These are phyloP conservation scores for Dictyostelium citrinum DNA, from an alignment of 78 protist species.

Conservation along the genomic window DNA sequence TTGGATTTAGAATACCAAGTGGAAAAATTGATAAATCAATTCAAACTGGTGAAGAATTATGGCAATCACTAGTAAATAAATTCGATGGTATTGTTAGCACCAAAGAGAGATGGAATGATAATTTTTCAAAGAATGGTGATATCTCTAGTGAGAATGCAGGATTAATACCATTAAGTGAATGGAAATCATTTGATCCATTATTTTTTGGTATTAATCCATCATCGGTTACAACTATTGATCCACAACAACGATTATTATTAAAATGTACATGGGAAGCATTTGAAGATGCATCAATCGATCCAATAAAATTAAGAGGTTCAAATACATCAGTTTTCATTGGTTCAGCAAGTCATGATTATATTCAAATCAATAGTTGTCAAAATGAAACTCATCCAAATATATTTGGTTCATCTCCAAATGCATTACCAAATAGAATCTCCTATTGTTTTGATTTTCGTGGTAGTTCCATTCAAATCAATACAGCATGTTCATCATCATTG, in stretches of 20 bases:
- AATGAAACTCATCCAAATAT: too few relatives aligned
- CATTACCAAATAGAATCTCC: not conserved
- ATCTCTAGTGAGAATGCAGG: not conserved
- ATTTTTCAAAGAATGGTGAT: not conserved
- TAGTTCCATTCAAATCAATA: constrained; percentile 39
- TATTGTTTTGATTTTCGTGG: too few relatives aligned
- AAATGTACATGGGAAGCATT: constrained; percentile 58
- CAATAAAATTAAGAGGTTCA: too few relatives aligned
- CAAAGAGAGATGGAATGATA: not conserved
- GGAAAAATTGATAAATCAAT: not conserved
- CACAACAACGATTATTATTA: constrained; percentile 83
- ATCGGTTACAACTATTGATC: constrained; percentile 84
- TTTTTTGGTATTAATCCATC: constrained; percentile 38
- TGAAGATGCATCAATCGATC: constrained; percentile 20
- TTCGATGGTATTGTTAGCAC: constrained; percentile 14
- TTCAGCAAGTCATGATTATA: too few relatives aligned
- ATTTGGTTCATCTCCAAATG: constrained; percentile 68
- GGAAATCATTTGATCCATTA: not conserved
- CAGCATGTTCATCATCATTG: constrained; percentile 82
- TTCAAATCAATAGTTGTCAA: too few relatives aligned
- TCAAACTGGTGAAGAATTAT: not conserved
- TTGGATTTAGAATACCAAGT: not conserved
- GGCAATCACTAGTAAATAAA: not conserved
- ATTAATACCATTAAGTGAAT: not conserved
- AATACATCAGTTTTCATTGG: constrained; percentile 19